Evolutionary conservation across 208 protist genomes (phyloP), one percentile per base, ranked within the genome.

Genomic region (Trypanosomatidae sp.): DNA sequence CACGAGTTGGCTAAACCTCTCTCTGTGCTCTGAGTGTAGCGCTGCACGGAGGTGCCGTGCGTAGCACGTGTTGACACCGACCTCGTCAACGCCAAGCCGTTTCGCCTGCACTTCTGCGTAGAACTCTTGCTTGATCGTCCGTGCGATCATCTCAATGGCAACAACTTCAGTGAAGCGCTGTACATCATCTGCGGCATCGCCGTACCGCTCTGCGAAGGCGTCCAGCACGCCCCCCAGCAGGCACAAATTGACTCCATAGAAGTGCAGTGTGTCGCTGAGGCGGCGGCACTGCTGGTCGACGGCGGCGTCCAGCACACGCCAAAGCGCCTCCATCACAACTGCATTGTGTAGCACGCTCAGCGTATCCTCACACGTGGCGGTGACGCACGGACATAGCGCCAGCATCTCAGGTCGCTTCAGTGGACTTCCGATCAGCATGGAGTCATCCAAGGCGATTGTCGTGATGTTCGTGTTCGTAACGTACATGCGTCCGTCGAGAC

Each of bases 351-450:
- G 77, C 50, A 90, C 74, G 15, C 71, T 78, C 17, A 94, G 72
- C 22, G 84, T 79, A 77, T 94, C 85, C 49, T 80, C 77, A 36
- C 80, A 80, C 17, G 86, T 88, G 33, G 86, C 82, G 17, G 79
- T 87, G 7, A 92, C 88, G 58, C 64, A 69, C 8, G 76, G 69
- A 52, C 81, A 92, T 39, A 87, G 64, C 59, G 76, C 73, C 64
- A 94, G 80, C 87, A 94, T 91, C 69, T 94, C 89, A 41, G 91
- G 84, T n/a, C 89, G 85, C 70, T 91, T 93, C 82, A 96, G 81
- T 66, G 91, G 90, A 12, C 84, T 83, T 58, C 91, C 84, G 19
- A 77, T 73, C 33, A 76, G 66, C 47, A 77, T 91, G 80, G 62
- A 86, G 68, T 59, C 76, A 62, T 80, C 76, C n/a, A 80, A 62